These are phyloP conservation scores for Thyridium curvatum DNA, from an alignment of 2,329 filamentous ascomycete species.

Conservation along the genomic window DNA sequence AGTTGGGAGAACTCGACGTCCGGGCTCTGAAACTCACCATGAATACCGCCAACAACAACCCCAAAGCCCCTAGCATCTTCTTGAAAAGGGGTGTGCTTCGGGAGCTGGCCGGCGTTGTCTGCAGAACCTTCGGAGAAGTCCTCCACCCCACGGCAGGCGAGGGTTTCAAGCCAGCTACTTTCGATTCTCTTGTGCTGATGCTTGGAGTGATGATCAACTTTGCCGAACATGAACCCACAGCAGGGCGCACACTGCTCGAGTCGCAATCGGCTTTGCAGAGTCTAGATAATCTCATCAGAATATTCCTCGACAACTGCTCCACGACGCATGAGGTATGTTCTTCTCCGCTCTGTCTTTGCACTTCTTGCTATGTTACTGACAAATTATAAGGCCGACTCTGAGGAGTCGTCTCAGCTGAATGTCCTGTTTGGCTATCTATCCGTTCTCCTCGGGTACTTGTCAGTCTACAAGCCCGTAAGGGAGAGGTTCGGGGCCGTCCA, in stretches of 20 bases:
- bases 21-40: conserved; percentile 66
- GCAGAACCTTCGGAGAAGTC: conserved; percentile 42
- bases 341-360: neutral
- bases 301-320: conserved; percentile 64
- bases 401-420: conserved; percentile 70
- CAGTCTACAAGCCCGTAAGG: conserved; percentile 44
- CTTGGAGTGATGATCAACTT: conserved; percentile 85
- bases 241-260: conserved; percentile 43
- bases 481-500: conserved; percentile 34
- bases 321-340: conserved; percentile 60
- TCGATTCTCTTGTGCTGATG: conserved; percentile 71
- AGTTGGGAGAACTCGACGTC: conserved; percentile 33
- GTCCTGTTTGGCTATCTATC: conserved; percentile 84
- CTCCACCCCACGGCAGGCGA: conserved; percentile 40
- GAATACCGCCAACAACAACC: conserved; percentile 80
- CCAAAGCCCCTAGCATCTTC: conserved; percentile 62
- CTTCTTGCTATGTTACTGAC: conserved; percentile 5
- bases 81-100: conserved; percentile 51
- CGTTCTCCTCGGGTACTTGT: conserved; percentile 77
- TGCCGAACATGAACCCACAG: conserved; percentile 65
- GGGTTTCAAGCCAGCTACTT: conserved; percentile 39
- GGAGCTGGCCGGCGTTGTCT: conserved; percentile 41
- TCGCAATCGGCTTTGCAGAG: conserved; percentile 22
- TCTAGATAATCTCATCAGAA: conserved; percentile 47
- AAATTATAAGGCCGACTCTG: conserved; percentile 53